phyloP scores from a whole-genome alignment of 129 eudicot species.

The Arctium lappa region DNA sequence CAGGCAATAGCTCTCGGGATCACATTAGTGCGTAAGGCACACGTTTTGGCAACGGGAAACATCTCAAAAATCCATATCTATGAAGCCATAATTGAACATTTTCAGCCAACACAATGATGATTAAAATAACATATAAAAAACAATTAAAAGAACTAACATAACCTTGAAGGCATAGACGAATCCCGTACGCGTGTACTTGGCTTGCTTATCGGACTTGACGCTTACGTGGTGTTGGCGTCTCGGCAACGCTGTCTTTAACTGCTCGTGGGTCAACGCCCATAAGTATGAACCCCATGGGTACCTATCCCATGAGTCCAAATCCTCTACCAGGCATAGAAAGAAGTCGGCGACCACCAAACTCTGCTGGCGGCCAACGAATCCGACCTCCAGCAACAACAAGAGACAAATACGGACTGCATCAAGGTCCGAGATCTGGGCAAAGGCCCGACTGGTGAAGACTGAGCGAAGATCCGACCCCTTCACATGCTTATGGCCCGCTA shows the following conservation, averaged over 20 bases:
- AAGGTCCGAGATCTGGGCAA: not conserved
- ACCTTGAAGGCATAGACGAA: not conserved
- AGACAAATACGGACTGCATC: not conserved
- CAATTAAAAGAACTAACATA: no score
- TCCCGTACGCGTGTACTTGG: not conserved
- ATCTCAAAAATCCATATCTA: not conserved
- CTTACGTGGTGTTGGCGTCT: not conserved
- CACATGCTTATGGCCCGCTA: not conserved
- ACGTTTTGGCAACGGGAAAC: not conserved
- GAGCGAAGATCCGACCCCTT: not conserved
- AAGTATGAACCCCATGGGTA: not conserved
- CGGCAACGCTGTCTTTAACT: not conserved
- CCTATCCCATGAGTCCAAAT: not conserved
- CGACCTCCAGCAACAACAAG: not conserved
- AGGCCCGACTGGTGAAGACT: not conserved
- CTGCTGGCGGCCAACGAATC: not conserved
- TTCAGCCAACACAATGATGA: not conserved
- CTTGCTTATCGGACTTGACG: not conserved
- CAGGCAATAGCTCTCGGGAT: not conserved
- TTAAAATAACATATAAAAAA: no score
- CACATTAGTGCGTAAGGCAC: not conserved
- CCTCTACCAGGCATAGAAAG: not conserved
- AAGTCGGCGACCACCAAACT: not conserved
- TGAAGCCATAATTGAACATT: not conserved
- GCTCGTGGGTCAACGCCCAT: not conserved